Evolutionary conservation across 176 grass and related monocot genomes (phyloP), one percentile per base, ranked within the genome.

Genomic region (Zoysia pacifica): DNA sequence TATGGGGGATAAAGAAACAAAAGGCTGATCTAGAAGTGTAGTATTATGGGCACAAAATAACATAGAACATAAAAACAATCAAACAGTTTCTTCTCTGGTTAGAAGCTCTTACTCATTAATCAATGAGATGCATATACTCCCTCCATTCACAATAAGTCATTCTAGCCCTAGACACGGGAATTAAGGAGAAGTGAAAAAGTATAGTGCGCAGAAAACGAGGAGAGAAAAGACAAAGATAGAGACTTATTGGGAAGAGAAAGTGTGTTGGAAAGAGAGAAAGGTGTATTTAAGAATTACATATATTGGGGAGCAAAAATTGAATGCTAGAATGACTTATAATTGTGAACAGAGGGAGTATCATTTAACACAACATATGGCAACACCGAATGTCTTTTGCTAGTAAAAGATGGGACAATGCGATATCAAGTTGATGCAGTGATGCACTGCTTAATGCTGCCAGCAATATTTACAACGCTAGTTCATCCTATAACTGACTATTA

Each of bases 361-460:
- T 67, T 48, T 75, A 14, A 49, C 70, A 65, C 71, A 48, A 44
- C 42, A 53, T 20, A 75, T 83, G 81, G 14, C 13, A 61, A 41
- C 41, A 39, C 42, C 48, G 20, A 15, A 13, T 42, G 60, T n/a
- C 2, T 11, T 83, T 68, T 68, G 16, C 10, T n/a, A 48, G 67
- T 40, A 75, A 47, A 73, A 1, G 44, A 46, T 56, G 49, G n/a
- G 13, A 56, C 54, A 39, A 74, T 75, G 13, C 19, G 5, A 38
- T 69, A 68, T 18, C 11, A 6, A 37, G 37, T 50, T 52, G 36
- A 52, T 74, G 50, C 39, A 75, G 13, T 48, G 51, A 67, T 67
- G 19, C 60, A 56, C 36, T 35, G 54, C 7, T 65, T 72, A 64
- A 28, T 28, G 28, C 28, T 28, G 28, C 28, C 28, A 28, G 28